phyloP scores from a whole-genome alignment of 495 filamentous ascomycete genomes.

The Echria macrotheca region DNA sequence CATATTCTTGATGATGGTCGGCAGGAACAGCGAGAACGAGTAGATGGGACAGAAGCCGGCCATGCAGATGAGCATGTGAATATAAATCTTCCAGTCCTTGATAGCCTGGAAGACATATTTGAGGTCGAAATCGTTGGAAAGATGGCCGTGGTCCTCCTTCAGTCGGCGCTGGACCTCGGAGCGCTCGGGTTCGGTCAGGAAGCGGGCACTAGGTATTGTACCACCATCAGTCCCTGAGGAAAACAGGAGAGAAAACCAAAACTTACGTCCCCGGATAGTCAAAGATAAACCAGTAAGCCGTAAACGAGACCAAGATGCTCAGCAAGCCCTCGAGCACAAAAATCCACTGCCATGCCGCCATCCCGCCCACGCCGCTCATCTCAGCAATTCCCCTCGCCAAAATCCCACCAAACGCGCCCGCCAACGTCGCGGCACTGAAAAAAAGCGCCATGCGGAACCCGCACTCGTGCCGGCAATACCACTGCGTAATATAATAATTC shows the following conservation, averaged over 20 bases:
- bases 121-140: conserved; percentile 66
- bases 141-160: conserved; percentile 51
- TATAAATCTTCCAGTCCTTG: conserved; percentile 60
- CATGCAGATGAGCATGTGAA: conserved; percentile 43
- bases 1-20: conserved; percentile 55
- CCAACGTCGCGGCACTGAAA: conserved; percentile 53
- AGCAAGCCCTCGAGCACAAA: conserved; percentile 59
- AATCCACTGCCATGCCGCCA: conserved; percentile 62
- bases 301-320: conserved; percentile 40
- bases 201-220: conserved; percentile 38
- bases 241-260: background rate
- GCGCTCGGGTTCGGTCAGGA: conserved; percentile 46
- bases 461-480: conserved; percentile 50
- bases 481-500: conserved; percentile 72
- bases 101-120: conserved; percentile 61
- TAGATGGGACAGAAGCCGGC: conserved; percentile 41
- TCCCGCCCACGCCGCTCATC: conserved; percentile 43
- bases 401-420: conserved; percentile 64
- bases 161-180: conserved; percentile 45
- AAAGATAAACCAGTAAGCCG: conserved; percentile 49
- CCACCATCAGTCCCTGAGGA: background rate
- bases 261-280: conserved; percentile 53
- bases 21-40: conserved; percentile 60
- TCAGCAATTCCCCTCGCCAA: conserved; percentile 58
- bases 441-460: conserved; percentile 48